Evolutionary conservation across 345 rosid species (phyloP), one percentile per base, ranked within the genome.

Genomic region (Ceriops decandra): DNA sequence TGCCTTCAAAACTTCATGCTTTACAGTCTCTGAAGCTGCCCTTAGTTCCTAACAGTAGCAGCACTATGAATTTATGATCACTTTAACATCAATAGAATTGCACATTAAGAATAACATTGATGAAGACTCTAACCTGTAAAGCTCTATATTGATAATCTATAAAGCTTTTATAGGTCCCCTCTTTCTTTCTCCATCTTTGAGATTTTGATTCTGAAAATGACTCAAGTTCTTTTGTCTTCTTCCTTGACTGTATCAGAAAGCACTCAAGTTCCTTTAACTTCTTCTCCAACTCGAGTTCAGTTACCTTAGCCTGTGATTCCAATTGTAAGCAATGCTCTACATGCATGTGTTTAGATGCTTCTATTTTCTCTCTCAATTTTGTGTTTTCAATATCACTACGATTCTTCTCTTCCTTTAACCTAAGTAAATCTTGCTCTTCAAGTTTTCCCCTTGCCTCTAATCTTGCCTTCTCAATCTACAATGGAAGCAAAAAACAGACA

Each of bases 191-290:
- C 98, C 96, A 95, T 70, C 84, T 83, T 67, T 74, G 82, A 67
- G 79, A 80, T 81, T 86, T 87, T 32, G 84, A 79, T 76, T 87
- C 85, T 73, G 88, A 79, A 61, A 83, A 81, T 57, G 87, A 86
- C 77, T 95, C 92, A 2, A 92, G 88, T 74, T 95, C 93, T 80
- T 87, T 77, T 81, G 83, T 85, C 79, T 81, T 87, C 76, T 76
- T 85, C 66, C 75, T 84, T 57, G 93, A 87, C 65, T 82, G 83
- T n/a, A 52, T 72, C 26, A 82, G 79, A 36, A 74, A 79, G 67
- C 58, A 36, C 80, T 92, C 92, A 16, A 84, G 81, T 64, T 90
- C 91, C 73, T 82, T 81, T 57, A 87, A 68, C 85, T 82, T 92
- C 77, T 74, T 83, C 74, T 86, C 91, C 65, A 85, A 70, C 66